phyloP scores from a whole-genome alignment of 306 rosid species.

The Neltuma alba region DNA sequence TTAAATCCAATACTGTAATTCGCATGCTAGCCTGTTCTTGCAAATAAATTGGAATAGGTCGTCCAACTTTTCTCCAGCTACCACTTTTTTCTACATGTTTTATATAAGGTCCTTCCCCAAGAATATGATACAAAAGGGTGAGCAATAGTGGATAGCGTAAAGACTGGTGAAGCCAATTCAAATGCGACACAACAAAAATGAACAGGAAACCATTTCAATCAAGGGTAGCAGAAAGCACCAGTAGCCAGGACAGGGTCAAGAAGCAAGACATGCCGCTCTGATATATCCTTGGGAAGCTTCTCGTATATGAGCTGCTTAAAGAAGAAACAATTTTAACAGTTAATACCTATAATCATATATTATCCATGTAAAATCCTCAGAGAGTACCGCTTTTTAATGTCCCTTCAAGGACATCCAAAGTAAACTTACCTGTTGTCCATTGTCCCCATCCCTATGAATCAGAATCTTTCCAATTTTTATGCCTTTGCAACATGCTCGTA shows the following conservation, averaged over 20 bases:
- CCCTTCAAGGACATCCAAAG: neutral
- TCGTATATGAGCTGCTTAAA: conserved; percentile 89
- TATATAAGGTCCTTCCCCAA: conserved; percentile 7
- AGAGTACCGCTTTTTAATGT: neutral
- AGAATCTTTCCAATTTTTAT: conserved; percentile 97
- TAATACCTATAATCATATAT: conserved; percentile 19
- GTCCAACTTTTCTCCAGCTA: neutral
- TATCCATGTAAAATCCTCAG: neutral
- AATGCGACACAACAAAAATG: conserved; percentile 12
- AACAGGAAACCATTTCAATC: conserved; percentile 24
- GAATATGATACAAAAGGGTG: conserved; percentile 13
- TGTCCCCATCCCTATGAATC: conserved; percentile 96
- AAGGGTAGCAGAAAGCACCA: conserved; percentile 51
- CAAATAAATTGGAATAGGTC: neutral
- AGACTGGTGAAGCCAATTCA: conserved; percentile 19
- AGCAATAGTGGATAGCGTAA: neutral
- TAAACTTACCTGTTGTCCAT: conserved; percentile 81
- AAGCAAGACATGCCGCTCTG: conserved; percentile 97
- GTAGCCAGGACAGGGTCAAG: conserved; percentile 99
- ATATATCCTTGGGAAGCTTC: conserved; percentile 95
- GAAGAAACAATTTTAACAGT: conserved; percentile 33
- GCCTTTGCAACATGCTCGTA: conserved; percentile 98
- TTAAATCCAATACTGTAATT: neutral
- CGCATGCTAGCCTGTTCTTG: neutral
- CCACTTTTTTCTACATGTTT: conserved; percentile 16